These are phyloP conservation scores for Sugiyamaella chiloensis DNA, from an alignment of 805 yeast genomes.

Conservation along the genomic window DNA sequence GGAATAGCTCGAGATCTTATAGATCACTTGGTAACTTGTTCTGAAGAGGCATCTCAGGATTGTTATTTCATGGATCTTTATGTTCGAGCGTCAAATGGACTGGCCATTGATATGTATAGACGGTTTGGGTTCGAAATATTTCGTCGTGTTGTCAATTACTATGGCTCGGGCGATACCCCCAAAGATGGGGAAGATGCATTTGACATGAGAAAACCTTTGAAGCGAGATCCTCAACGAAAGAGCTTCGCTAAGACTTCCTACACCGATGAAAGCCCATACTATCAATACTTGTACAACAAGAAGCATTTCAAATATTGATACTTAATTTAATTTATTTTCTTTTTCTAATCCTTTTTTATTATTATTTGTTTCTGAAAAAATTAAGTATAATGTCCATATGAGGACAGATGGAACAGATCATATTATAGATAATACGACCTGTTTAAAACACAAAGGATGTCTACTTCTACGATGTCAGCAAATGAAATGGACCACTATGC, in stretches of 20 bases:
- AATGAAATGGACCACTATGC: constrained; percentile 67
- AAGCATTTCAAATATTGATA: constrained; percentile 10
- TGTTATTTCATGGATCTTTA: constrained; percentile 87
- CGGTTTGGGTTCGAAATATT: constrained; percentile 81
- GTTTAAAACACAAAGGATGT: neutral
- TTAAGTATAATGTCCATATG: too few relatives aligned
- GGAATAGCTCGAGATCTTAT: constrained; percentile 84
- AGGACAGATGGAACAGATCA: neutral
- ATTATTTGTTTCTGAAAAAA: too few relatives aligned
- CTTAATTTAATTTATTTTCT: too few relatives aligned
- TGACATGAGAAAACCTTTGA: constrained; percentile 46
- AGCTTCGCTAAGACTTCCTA: constrained; percentile 27
- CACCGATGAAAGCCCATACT: constrained; percentile 28
- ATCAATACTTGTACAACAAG: constrained; percentile 26
- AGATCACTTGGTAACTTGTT: constrained; percentile 63
- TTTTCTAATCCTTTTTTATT: too few relatives aligned
- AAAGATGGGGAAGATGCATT: constrained; percentile 77
- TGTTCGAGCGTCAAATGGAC: constrained; percentile 77
- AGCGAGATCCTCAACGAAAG: constrained; percentile 31
- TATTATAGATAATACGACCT: neutral
- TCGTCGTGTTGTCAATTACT: constrained; percentile 86
- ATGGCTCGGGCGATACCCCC: constrained; percentile 52
- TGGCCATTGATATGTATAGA: constrained; percentile 82
- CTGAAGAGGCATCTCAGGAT: constrained; percentile 74
- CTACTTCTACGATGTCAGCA: constrained; percentile 42